These are phyloP conservation scores for Allium fistulosum DNA, from an alignment of 106 monocot genomes.

Conservation along the genomic window DNA sequence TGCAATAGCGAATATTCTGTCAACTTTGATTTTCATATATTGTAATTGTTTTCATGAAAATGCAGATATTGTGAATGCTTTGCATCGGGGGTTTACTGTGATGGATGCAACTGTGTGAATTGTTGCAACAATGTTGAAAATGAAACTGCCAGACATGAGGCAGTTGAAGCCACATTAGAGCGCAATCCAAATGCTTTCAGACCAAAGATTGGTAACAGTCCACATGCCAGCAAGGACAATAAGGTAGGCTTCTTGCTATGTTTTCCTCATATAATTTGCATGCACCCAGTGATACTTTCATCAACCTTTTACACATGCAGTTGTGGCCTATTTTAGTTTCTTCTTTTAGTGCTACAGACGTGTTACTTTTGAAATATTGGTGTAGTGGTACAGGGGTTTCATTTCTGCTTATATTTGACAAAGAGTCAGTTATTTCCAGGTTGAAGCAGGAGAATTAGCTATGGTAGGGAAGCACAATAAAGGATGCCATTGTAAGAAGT, in stretches of 20 bases:
- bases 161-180: constrained; percentile 85
- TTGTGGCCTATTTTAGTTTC: too few relatives aligned
- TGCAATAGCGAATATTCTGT: too few relatives aligned
- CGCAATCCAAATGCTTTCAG: constrained; percentile 94
- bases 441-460: constrained; percentile 52
- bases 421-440: constrained; percentile 21
- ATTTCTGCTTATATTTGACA: too few relatives aligned
- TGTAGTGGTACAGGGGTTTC: too few relatives aligned
- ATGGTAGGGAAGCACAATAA: constrained; percentile 89
- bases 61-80: constrained; percentile 93
- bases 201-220: constrained; percentile 92
- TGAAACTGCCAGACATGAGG: constrained; percentile 83
- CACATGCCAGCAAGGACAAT: constrained; percentile 47
- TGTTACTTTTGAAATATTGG: too few relatives aligned
- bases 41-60: too few relatives aligned
- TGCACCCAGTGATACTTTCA: too few relatives aligned
- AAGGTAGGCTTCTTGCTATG: constrained; percentile 20
- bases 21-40: too few relatives aligned
- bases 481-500: constrained; percentile 93
- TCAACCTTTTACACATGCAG: too few relatives aligned
- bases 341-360: too few relatives aligned
- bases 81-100: constrained; percentile 91
- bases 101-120: constrained; percentile 93
- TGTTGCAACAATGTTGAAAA: constrained; percentile 92
- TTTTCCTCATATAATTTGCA: neutral